Percentiles rank a stretch among this genome's conserved stretches.
Conservation (phyloP, 2,329 filamentous ascomycete species). For the Fusarium napiforme region DNA sequence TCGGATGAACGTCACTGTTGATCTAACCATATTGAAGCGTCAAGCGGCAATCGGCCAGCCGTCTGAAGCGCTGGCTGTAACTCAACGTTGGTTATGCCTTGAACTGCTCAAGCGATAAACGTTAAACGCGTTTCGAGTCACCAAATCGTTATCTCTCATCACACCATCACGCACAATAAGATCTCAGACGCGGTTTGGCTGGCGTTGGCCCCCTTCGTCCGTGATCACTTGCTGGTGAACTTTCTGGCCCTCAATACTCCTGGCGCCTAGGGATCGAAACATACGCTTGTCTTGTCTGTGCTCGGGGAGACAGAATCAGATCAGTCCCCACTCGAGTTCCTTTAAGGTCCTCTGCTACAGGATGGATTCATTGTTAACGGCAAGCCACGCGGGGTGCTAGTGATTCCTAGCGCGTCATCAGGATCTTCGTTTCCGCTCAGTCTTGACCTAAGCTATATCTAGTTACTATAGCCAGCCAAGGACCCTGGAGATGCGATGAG, state of each 20-base stretch:
- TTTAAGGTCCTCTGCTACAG: conserved; percentile 34
- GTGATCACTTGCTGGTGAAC: not conserved
- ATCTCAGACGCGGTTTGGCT: not conserved
- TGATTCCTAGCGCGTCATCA: conserved; percentile 22
- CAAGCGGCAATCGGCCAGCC: conserved; percentile 16
- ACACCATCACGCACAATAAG: conserved; percentile 15
- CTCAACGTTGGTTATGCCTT: conserved; percentile 19
- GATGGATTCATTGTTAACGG: conserved; percentile 16
- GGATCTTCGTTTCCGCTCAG: conserved; percentile 19
- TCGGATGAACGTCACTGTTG: conserved; percentile 7
- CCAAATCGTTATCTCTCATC: not conserved
- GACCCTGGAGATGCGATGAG: not conserved
- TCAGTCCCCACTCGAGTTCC: conserved; percentile 32
- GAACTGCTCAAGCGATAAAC: not conserved
- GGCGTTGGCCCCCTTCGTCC: not conserved
- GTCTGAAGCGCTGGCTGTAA: conserved; percentile 18
- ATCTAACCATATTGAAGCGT: conserved; percentile 12
- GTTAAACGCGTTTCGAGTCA: conserved; percentile 24
- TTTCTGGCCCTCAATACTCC: not conserved
- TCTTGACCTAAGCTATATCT: not conserved
- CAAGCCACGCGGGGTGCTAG: conserved; percentile 36
- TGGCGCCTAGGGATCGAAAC: conserved; percentile 16
- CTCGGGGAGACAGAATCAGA: conserved; percentile 25
- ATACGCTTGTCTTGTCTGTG: conserved; percentile 16
- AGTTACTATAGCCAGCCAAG: not conserved